Conservation (phyloP, 2,329 filamentous ascomycete genomes). For the Colletotrichum sp. region DNA sequence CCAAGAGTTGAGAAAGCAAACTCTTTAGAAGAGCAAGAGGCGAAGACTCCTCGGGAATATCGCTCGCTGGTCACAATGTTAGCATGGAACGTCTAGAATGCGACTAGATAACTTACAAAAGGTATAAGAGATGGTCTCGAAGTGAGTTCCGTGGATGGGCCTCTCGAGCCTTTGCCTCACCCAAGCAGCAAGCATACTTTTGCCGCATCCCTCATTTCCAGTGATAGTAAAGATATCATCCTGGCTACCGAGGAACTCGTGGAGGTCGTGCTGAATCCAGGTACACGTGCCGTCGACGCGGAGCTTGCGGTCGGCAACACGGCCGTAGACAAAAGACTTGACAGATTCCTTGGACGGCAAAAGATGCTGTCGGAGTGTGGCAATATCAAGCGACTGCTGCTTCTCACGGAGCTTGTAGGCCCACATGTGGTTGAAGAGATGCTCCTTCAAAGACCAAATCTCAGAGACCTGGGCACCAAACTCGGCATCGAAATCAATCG, state of each 20-base stretch:
- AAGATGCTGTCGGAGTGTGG: constrained; percentile 35
- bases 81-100: no score
- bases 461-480: constrained; percentile 38
- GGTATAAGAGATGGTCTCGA: constrained; percentile 39
- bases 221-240: constrained; percentile 40
- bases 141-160: constrained; percentile 38
- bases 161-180: constrained; percentile 43
- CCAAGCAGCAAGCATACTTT: constrained; percentile 44
- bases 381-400: constrained; percentile 27
- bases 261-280: constrained; percentile 40
- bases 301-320: constrained; percentile 40
- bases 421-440: constrained; percentile 40
- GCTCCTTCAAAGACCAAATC: constrained; percentile 38
- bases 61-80: constrained; percentile 21
- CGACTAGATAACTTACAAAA: constrained; percentile 34
- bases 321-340: constrained; percentile 36
- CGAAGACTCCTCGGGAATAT: constrained; percentile 34
- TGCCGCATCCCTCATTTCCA: constrained; percentile 37
- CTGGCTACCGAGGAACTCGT: constrained; percentile 37
- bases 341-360: constrained; percentile 26
- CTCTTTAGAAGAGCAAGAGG: constrained; percentile 38
- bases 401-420: constrained; percentile 33
- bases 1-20: constrained; percentile 41
- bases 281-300: constrained; percentile 44
- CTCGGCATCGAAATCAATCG: constrained; percentile 39